These are phyloP conservation scores for Macadamia tetraphylla DNA, from an alignment of 164 flowering plant genomes.

Conservation along the genomic window DNA sequence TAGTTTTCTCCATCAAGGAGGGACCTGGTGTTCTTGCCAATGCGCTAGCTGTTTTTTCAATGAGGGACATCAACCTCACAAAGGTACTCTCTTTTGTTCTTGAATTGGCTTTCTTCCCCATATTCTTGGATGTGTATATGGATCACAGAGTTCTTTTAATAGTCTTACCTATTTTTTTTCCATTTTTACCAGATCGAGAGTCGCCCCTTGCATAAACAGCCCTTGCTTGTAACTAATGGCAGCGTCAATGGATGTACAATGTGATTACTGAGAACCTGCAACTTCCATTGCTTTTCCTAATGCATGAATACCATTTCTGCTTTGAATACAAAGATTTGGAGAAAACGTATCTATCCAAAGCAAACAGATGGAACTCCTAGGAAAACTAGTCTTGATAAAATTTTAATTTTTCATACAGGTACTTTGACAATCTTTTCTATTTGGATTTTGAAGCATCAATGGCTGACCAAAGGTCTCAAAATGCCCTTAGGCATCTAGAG, in stretches of 20 bases:
- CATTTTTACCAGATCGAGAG: slow-evolving; percentile 71
- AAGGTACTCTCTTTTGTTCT: slow-evolving; percentile 44
- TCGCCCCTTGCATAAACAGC: slow-evolving; percentile 78
- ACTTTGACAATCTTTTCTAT: slow-evolving; percentile 91
- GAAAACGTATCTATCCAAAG: too few species aligned
- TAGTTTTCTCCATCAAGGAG: slow-evolving; percentile 91
- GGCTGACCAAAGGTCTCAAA: slow-evolving; percentile 86
- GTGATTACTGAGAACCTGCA: slow-evolving; percentile 33
- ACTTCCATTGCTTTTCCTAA: not conserved
- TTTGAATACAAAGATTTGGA: too few species aligned
- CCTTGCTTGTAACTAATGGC: slow-evolving; percentile 80
- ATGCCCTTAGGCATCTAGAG: slow-evolving; percentile 86
- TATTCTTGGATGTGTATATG: not conserved
- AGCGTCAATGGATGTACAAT: slow-evolving; percentile 74
- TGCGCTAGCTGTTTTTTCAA: slow-evolving; percentile 89
- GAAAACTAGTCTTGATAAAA: slow-evolving; percentile 1
- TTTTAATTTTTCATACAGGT: slow-evolving; percentile 40
- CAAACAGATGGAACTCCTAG: too few species aligned
- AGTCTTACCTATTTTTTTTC: not conserved
- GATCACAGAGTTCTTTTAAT: not conserved
- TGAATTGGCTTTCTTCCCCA: not conserved
- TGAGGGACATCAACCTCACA: slow-evolving; percentile 73
- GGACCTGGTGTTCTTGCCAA: slow-evolving; percentile 92
- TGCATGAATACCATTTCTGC: not conserved
- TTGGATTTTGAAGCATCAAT: slow-evolving; percentile 97